Conservation (phyloP, 140 eudicot species). For the Ambrosia hybrid region DNA sequence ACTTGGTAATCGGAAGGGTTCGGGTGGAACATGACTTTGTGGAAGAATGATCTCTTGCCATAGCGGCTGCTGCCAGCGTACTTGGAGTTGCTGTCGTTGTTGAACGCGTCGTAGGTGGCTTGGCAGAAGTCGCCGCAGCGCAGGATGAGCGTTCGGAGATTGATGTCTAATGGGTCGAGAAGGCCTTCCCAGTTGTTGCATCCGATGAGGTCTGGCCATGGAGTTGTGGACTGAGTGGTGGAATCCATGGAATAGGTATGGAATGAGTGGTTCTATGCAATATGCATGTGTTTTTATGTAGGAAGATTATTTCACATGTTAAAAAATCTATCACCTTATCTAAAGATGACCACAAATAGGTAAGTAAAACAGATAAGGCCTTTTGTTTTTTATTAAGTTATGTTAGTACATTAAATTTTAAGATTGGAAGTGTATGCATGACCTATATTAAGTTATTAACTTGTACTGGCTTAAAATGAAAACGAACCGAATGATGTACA, state of each 20-base stretch:
- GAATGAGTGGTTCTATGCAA: conserved; percentile 20
- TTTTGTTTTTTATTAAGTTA: too few species aligned
- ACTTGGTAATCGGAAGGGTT: conserved; percentile 52
- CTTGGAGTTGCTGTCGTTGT: conserved; percentile 70
- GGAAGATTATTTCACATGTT: conserved; percentile 10
- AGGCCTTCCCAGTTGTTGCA: conserved; percentile 71
- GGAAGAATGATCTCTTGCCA: conserved; percentile 60
- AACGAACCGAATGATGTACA: too few species aligned
- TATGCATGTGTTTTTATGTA: conserved; percentile 11
- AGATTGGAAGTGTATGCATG: too few species aligned
- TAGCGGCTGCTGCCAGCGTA: conserved; percentile 85
- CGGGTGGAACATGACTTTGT: conserved; percentile 59
- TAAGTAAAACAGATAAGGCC: too few species aligned
- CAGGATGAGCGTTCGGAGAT: conserved; percentile 76
- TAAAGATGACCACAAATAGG: not conserved
- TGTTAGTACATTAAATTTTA: too few species aligned
- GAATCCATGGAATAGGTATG: not conserved
- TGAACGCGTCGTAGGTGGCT: conserved; percentile 93
- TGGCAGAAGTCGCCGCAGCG: conserved; percentile 93
- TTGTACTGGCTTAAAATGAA: too few species aligned
- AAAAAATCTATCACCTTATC: not conserved
- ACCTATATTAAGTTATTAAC: too few species aligned
- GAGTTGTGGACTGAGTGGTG: conserved; percentile 28
- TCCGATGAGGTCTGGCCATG: conserved; percentile 78
- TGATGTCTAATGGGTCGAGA: conserved; percentile 57